These are phyloP conservation scores for Populus trichocarpa DNA, from an alignment of 441 rosid genomes.

Conservation along the genomic window DNA sequence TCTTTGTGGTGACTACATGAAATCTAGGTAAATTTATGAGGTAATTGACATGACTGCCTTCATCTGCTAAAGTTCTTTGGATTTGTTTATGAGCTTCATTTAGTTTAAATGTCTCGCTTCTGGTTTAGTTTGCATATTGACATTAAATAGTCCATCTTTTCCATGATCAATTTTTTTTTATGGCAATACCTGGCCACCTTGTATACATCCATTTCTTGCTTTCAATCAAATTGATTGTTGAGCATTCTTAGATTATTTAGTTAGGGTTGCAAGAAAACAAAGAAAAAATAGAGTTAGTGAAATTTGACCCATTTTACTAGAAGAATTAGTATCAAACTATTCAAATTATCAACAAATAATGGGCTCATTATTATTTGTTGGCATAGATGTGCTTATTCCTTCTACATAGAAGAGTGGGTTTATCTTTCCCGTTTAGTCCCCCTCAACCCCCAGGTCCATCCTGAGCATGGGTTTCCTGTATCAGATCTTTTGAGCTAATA, in stretches of 20 bases:
- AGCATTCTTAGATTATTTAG: not conserved
- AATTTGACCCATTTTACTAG: not conserved
- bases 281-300: not conserved
- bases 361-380: too few relatives aligned
- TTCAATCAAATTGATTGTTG: not conserved
- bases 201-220: not conserved
- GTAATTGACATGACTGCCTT: constrained; percentile 38
- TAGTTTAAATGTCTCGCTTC: not conserved
- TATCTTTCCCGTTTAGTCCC: too few relatives aligned
- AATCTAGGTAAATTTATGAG: constrained; percentile 81
- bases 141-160: not conserved
- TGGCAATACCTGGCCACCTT: not conserved
- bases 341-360: not conserved
- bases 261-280: not conserved
- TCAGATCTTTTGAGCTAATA: not conserved
- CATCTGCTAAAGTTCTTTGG: not conserved
- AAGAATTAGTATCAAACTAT: not conserved
- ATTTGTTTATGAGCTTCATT: constrained; percentile 9
- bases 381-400: too few relatives aligned
- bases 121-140: not conserved
- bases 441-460: too few relatives aligned
- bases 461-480: not conserved
- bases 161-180: not conserved
- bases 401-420: too few relatives aligned
- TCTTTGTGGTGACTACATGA: constrained; percentile 62